Evolutionary conservation across 73 alveolate species (phyloP).

Genomic region (Paramecium sonneborni): DNA sequence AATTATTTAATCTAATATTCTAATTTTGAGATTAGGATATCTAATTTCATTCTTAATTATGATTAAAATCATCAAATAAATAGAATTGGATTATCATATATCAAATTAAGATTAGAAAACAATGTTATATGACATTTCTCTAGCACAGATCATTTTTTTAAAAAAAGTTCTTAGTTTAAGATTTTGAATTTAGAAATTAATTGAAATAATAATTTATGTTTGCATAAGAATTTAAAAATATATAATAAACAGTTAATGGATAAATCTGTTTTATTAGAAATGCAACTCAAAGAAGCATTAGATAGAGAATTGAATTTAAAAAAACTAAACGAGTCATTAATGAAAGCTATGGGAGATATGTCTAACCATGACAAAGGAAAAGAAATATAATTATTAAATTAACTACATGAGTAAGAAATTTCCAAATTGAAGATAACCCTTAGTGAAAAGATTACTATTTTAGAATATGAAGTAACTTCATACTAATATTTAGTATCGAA

Average conservation of each 20-base stretch:
- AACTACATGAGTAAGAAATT: neutral
- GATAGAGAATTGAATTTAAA: neutral
- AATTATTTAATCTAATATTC: too few relatives aligned
- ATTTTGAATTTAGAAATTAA: too few relatives aligned
- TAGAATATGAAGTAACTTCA: neutral
- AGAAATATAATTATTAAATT: slow-evolving; percentile 27
- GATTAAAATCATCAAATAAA: too few relatives aligned
- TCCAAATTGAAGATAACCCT: neutral
- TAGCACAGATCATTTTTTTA: too few relatives aligned
- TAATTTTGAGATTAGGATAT: too few relatives aligned
- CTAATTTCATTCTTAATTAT: too few relatives aligned
- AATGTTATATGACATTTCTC: too few relatives aligned
- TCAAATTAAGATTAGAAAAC: too few relatives aligned
- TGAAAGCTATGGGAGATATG: slow-evolving; percentile 16
- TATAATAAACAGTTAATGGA: slow-evolving; percentile 19
- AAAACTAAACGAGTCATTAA: neutral
- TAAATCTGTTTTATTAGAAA: neutral
- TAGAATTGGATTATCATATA: too few relatives aligned
- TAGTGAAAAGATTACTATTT: neutral
- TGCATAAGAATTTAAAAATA: neutral
- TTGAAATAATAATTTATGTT: neutral
- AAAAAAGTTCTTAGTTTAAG: too few relatives aligned
- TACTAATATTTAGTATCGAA: neutral
- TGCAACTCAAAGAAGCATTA: neutral
- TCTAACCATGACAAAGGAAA: neutral